These are phyloP conservation scores for Phytophthora idaei DNA, from an alignment of 352 stramenopile genomes.

Conservation along the genomic window DNA sequence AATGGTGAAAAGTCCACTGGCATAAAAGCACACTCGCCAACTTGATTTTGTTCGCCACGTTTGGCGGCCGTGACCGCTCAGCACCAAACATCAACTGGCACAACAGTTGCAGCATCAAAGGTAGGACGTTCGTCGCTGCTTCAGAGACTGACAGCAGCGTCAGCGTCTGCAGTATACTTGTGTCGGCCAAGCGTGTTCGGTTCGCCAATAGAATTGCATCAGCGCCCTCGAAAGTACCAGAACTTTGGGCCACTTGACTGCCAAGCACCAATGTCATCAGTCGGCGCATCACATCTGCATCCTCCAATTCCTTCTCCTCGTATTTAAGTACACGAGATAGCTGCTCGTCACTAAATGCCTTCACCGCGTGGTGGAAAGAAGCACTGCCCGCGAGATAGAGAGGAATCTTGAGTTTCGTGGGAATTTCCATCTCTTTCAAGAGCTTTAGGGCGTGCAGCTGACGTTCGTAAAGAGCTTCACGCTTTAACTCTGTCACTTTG, in stretches of 20 bases:
- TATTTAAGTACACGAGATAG: slow-evolving; percentile 67
- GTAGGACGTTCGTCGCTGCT: slow-evolving; percentile 58
- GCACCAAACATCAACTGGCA: slow-evolving; percentile 82
- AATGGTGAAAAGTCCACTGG: slow-evolving; percentile 66
- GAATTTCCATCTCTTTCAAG: slow-evolving; percentile 56
- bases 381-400: slow-evolving; percentile 64
- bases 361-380: slow-evolving; percentile 71
- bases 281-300: slow-evolving; percentile 37
- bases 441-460: slow-evolving; percentile 69
- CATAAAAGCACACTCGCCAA: slow-evolving; percentile 63
- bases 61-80: slow-evolving; percentile 48
- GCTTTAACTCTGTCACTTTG: slow-evolving; percentile 46
- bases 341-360: slow-evolving; percentile 74
- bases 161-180: slow-evolving; percentile 63
- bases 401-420: slow-evolving; percentile 44
- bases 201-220: slow-evolving; percentile 54
- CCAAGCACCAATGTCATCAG: slow-evolving; percentile 67
- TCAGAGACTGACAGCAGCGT: slow-evolving; percentile 57
- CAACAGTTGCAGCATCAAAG: slow-evolving; percentile 70
- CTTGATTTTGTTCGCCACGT: slow-evolving; percentile 66
- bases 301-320: slow-evolving; percentile 53
- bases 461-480: slow-evolving; percentile 59
- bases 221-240: slow-evolving; percentile 38
- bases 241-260: slow-evolving; percentile 56
- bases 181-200: slow-evolving; percentile 55